Conservation (phyloP, 1,284 basidiomycete genomes). For the Crepidotus sp. region DNA sequence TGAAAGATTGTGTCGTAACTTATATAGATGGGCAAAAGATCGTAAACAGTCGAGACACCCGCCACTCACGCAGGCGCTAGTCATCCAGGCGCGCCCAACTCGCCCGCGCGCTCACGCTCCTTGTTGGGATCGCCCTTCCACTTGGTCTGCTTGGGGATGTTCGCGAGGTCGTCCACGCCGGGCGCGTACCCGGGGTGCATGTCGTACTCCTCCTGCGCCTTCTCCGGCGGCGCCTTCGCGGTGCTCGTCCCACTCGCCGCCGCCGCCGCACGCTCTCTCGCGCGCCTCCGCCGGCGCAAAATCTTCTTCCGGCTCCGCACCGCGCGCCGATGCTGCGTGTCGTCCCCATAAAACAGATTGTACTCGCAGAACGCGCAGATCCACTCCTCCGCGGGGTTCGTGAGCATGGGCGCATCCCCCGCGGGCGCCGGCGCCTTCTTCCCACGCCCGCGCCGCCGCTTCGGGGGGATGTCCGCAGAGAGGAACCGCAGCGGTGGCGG, state of each 20-base stretch:
- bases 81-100: constrained; percentile 13
- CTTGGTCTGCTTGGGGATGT: constrained; percentile 22
- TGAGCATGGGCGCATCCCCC: constrained; percentile 27
- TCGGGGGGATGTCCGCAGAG: constrained; percentile 54
- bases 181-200: constrained; percentile 19
- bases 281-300: constrained; percentile 61
- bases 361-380: constrained; percentile 87
- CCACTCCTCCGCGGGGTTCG: constrained; percentile 72
- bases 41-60: background rate
- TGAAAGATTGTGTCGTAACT: constrained; percentile 2
- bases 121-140: constrained; percentile 26
- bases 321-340: constrained; percentile 51
- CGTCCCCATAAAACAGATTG: constrained; percentile 75
- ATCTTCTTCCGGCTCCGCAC: constrained; percentile 73
- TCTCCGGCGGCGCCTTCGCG: constrained; percentile 22
- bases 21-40: background rate
- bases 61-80: background rate
- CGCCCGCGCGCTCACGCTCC: constrained; percentile 17
- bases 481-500: constrained; percentile 59
- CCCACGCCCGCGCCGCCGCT: constrained; percentile 25
- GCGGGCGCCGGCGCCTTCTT: constrained; percentile 9
- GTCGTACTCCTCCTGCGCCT: constrained; percentile 31
- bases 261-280: constrained; percentile 66
- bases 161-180: constrained; percentile 19
- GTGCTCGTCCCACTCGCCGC: constrained; percentile 32